phyloP scores from a whole-genome alignment of 192 early-diverging fungal genomes.

The Mortierella alpina region DNA sequence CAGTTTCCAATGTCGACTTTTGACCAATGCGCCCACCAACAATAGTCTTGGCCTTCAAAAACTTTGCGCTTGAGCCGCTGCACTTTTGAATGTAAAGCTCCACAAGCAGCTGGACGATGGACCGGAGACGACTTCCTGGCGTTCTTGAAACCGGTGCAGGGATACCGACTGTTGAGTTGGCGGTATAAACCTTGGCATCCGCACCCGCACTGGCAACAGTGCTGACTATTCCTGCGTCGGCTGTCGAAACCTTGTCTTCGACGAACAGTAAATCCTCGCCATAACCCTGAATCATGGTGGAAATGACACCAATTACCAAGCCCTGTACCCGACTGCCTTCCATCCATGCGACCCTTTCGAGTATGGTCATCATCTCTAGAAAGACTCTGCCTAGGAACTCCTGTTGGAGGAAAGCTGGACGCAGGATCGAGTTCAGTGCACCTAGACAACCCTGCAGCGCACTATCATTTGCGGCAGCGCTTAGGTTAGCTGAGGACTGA shows the following conservation, averaged over 20 bases:
- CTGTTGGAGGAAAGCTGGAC: slow-evolving; percentile 50
- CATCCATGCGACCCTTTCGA: slow-evolving; percentile 78
- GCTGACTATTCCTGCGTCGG: too few relatives aligned
- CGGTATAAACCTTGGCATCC: neutral
- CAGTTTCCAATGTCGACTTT: slow-evolving; percentile 37
- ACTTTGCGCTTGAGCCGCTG: slow-evolving; percentile 7
- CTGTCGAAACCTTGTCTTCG: neutral
- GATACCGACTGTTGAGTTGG: neutral
- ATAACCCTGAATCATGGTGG: slow-evolving; percentile 38
- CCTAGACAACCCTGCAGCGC: slow-evolving; percentile 63
- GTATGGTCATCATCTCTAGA: slow-evolving; percentile 75
- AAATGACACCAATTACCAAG: slow-evolving; percentile 57
- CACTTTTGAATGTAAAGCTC: slow-evolving; percentile 37
- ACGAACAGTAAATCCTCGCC: slow-evolving; percentile 30
- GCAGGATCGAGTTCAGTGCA: slow-evolving; percentile 65
- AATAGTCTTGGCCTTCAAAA: slow-evolving; percentile 4
- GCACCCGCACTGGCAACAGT: too few relatives aligned
- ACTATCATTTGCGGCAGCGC: slow-evolving; percentile 42
- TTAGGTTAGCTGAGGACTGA: slow-evolving; percentile 52
- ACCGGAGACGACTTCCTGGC: slow-evolving; percentile 22
- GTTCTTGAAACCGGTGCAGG: neutral
- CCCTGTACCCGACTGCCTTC: slow-evolving; percentile 70
- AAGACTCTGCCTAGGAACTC: slow-evolving; percentile 65
- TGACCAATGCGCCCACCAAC: slow-evolving; percentile 13
- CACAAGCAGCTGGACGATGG: slow-evolving; percentile 40